A percentile compares a stretch with the other conserved stretches of the same genome.
phyloP scores from a whole-genome alignment of 768 basidiomycete species.

The Pleurotus platypus region DNA sequence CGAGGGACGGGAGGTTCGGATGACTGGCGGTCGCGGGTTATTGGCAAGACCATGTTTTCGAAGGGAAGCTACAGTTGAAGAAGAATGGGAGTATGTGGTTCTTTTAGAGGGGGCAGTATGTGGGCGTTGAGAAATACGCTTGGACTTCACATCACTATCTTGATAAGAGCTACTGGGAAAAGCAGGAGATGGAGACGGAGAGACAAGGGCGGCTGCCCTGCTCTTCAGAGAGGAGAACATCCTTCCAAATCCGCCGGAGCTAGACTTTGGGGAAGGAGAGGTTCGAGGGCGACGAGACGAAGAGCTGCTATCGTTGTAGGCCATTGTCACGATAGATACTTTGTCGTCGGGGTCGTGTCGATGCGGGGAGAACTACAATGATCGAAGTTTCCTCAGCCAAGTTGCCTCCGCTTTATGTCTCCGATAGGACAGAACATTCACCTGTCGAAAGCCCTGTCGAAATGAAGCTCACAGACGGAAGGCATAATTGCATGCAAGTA shows the following conservation, averaged over 20 bases:
- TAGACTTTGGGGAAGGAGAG: neutral
- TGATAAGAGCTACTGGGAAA: neutral
- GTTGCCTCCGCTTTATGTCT: neutral
- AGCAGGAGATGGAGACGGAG: neutral
- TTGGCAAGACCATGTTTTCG: constrained; percentile 3
- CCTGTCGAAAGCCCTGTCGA: neutral
- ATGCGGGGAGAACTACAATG: neutral
- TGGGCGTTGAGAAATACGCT: neutral
- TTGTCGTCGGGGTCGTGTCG: neutral
- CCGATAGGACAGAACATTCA: neutral
- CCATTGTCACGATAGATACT: neutral
- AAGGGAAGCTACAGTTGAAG: neutral
- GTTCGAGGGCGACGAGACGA: neutral
- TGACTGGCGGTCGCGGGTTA: neutral
- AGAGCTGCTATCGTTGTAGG: neutral
- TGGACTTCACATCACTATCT: neutral
- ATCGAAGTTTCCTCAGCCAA: neutral
- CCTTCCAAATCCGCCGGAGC: neutral
- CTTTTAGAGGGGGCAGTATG: neutral
- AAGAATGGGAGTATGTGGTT: neutral
- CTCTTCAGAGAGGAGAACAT: constrained; percentile 7
- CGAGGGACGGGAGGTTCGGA: neutral
- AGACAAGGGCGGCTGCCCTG: neutral
- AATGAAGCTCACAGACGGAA: constrained; percentile 1
- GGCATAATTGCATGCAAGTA: constrained; percentile 2